Percentiles rank a stretch among this genome's conserved stretches.
These are phyloP conservation scores for Phytophthora sp. DNA, from an alignment of 352 stramenopile species.

Conservation along the genomic window DNA sequence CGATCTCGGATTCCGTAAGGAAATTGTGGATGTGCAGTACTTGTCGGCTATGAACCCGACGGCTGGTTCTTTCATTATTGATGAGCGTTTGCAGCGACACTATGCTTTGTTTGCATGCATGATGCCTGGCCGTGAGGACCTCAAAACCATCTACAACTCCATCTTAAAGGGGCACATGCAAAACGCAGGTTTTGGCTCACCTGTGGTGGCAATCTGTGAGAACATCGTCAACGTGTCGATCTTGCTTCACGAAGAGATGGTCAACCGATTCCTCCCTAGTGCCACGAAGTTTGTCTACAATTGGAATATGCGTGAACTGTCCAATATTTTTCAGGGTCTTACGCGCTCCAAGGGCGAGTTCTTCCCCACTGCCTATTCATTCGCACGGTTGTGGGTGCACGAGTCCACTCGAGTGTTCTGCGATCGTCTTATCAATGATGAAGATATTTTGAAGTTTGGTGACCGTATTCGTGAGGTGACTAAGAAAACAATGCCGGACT, in stretches of 20 bases:
- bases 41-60: slow-evolving; percentile 97
- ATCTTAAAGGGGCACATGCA: slow-evolving; percentile 95
- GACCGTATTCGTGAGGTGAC: slow-evolving; percentile 92
- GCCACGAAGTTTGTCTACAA: slow-evolving; percentile 99
- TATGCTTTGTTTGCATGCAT: slow-evolving; percentile 96
- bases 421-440: slow-evolving; percentile 96
- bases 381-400: slow-evolving; percentile 95
- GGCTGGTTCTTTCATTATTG: slow-evolving; percentile 97
- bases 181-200: slow-evolving; percentile 74
- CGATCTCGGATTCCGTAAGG: slow-evolving; percentile 97
- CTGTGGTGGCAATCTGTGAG: slow-evolving; percentile 71
- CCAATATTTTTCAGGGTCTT: slow-evolving; percentile 96
- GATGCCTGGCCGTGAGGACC: slow-evolving; percentile 95
- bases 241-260: slow-evolving; percentile 93
- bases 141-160: slow-evolving; percentile 96
- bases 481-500: slow-evolving; percentile 92
- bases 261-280: slow-evolving; percentile 94
- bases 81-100: slow-evolving; percentile 95
- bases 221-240: slow-evolving; percentile 93
- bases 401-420: slow-evolving; percentile 97
- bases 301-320: slow-evolving; percentile 98
- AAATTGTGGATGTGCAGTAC: slow-evolving; percentile 97
- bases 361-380: slow-evolving; percentile 84
- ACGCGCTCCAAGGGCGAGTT: slow-evolving; percentile 93
- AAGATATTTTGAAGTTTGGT: slow-evolving; percentile 94